These are phyloP conservation scores for Rutstroemia sydowiana DNA, from an alignment of 2,329 filamentous ascomycete genomes.

Conservation along the genomic window DNA sequence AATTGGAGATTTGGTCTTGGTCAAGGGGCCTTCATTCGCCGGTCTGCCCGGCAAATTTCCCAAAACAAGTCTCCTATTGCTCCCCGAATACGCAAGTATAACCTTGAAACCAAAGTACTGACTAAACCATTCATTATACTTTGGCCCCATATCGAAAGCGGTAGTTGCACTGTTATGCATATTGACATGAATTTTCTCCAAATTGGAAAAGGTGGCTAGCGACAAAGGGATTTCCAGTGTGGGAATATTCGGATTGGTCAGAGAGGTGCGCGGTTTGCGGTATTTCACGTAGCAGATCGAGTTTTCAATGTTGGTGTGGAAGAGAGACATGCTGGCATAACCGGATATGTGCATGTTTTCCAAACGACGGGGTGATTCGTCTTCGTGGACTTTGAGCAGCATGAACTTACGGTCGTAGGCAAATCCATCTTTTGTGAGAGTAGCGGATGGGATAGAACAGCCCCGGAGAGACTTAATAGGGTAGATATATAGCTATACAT, in stretches of 20 bases:
- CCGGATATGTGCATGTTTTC: conserved; percentile 53
- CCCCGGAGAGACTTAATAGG: conserved; percentile 67
- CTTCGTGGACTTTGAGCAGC: conserved; percentile 47
- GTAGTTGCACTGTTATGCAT: conserved; percentile 52
- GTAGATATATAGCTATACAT: conserved; percentile 61
- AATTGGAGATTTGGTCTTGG: conserved; percentile 8
- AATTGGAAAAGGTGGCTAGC: conserved; percentile 37
- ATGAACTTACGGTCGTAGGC: conserved; percentile 64
- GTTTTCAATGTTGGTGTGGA: conserved; percentile 47
- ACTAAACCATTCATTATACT: conserved; percentile 60
- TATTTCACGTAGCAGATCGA: conserved; percentile 38
- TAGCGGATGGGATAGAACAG: conserved; percentile 44
- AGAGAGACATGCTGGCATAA: conserved; percentile 55
- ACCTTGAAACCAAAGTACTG: conserved; percentile 55
- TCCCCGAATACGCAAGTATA: conserved; percentile 58
- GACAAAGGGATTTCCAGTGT: conserved; percentile 49
- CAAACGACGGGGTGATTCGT: conserved; percentile 30
- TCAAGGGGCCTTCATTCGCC: conserved; percentile 13
- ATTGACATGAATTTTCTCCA: conserved; percentile 44
- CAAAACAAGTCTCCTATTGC: conserved; percentile 50
- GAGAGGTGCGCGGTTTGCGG: conserved; percentile 19
- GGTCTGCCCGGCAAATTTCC: conserved; percentile 35
- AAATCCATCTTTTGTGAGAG: conserved; percentile 55
- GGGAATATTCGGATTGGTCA: conserved; percentile 9
- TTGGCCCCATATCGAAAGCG: conserved; percentile 55